Evolutionary conservation across 805 yeast species (phyloP).

Genomic region (Ogataea salicorniae): DNA sequence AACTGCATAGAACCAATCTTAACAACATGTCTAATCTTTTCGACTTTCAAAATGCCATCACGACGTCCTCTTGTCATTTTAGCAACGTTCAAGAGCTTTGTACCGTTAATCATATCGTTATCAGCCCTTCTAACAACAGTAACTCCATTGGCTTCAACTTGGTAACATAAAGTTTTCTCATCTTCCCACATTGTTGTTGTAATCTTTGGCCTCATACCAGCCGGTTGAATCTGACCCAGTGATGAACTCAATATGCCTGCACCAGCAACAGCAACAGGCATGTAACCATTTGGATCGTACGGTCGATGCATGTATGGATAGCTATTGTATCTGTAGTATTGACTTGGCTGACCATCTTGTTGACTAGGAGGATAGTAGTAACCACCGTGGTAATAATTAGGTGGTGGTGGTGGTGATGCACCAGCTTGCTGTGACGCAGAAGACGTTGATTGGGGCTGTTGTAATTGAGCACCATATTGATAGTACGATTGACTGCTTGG

Average conservation of each 20-base stretch:
- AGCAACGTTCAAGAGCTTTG: conserved; percentile 60
- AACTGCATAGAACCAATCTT: conserved; percentile 69
- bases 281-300: too few relatives aligned
- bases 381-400: too few relatives aligned
- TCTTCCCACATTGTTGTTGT: conserved; percentile 73
- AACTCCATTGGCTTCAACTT: conserved; percentile 62
- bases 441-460: too few relatives aligned
- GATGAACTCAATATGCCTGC: conserved; percentile 17
- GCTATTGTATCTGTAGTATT: too few relatives aligned
- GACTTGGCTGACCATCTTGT: too few relatives aligned
- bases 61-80: conserved; percentile 68
- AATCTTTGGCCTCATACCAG: conserved; percentile 49
- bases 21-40: conserved; percentile 59
- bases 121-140: conserved; percentile 62
- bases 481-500: too few relatives aligned
- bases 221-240: conserved; percentile 36
- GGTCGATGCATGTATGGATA: too few relatives aligned
- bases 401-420: too few relatives aligned
- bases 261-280: too few relatives aligned
- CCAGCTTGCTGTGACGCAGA: too few relatives aligned
- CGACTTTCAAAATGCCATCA: conserved; percentile 61
- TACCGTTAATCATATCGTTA: conserved; percentile 66
- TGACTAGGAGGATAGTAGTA: too few relatives aligned
- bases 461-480: too few relatives aligned
- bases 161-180: conserved; percentile 62